Conservation (phyloP, 2,329 filamentous ascomycete species). For the Cordyceps javanica region DNA sequence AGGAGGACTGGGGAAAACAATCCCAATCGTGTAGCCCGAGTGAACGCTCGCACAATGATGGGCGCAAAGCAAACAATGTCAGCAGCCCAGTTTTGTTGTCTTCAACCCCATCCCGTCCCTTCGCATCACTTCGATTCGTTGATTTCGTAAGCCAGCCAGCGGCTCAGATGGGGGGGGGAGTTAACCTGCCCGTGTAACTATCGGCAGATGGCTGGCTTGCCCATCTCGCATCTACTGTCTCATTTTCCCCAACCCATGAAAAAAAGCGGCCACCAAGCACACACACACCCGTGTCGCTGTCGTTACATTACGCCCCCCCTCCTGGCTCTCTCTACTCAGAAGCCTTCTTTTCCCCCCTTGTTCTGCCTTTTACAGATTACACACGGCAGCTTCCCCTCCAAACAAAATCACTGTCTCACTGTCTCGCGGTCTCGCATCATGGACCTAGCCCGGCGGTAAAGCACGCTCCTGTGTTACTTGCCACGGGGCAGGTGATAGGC, state of each 20-base stretch:
- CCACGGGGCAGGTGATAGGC: neutral
- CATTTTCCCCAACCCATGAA: constrained; percentile 8
- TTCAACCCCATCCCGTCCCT: too few species aligned
- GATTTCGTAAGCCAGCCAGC: too few species aligned
- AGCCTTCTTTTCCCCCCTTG: neutral
- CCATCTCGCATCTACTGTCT: constrained; percentile 1
- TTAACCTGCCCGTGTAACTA: too few species aligned
- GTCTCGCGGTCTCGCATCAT: too few species aligned
- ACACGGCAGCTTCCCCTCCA: too few species aligned
- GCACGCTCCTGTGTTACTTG: neutral
- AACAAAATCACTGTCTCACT: constrained; percentile 9
- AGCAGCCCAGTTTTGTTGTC: too few species aligned
- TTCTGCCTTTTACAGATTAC: neutral
- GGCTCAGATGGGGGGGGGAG: too few species aligned
- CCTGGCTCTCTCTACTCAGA: neutral
- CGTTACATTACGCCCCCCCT: constrained; percentile 1
- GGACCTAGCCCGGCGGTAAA: neutral
- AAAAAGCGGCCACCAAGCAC: neutral
- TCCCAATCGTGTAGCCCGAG: too few species aligned
- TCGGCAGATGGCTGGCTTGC: neutral
- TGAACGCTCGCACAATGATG: too few species aligned
- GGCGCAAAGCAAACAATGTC: too few species aligned
- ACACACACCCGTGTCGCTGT: neutral
- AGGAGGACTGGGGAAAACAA: too few species aligned
- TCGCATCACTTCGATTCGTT: too few species aligned